Evolutionary conservation across 2,329 filamentous ascomycete genomes (phyloP).

Genomic region (Sclerotinia borealis): DNA sequence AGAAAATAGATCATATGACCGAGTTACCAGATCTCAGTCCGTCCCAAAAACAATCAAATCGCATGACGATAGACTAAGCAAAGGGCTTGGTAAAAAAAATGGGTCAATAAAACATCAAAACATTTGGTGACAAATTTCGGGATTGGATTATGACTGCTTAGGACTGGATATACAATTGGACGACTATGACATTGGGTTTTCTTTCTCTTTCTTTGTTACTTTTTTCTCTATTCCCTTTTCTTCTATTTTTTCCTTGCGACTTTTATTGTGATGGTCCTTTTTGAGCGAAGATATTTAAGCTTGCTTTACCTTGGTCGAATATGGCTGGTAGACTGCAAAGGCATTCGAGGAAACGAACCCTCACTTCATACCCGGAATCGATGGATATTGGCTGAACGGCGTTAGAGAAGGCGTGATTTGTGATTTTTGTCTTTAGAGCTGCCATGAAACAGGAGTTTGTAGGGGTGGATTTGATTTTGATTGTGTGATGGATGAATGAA

Average conservation of each 20-base stretch:
- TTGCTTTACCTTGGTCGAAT: neutral
- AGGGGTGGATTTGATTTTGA: neutral
- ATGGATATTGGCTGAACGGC: constrained; percentile 6
- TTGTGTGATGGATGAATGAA: neutral
- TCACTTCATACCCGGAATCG: constrained; percentile 9
- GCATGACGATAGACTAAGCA: constrained; percentile 44
- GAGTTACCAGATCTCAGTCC: constrained; percentile 37
- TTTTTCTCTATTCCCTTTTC: neutral
- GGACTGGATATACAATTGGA: neutral
- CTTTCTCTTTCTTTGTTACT: neutral
- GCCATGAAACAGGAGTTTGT: neutral
- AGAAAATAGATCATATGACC: constrained; percentile 45
- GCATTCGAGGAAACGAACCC: constrained; percentile 2
- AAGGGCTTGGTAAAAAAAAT: neutral
- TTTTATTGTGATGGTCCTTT: neutral
- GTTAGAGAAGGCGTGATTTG: constrained; percentile 2
- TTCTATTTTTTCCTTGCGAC: neutral
- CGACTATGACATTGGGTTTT: constrained; percentile 5
- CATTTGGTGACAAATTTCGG: neutral
- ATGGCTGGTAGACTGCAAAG: neutral
- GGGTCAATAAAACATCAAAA: neutral
- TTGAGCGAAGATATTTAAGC: constrained; percentile 5
- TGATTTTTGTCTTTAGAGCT: neutral
- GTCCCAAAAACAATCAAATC: constrained; percentile 35
- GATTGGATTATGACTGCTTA: neutral